phyloP scores from a whole-genome alignment of 805 yeast species.

The Tetrapisispora iriomotensis region DNA sequence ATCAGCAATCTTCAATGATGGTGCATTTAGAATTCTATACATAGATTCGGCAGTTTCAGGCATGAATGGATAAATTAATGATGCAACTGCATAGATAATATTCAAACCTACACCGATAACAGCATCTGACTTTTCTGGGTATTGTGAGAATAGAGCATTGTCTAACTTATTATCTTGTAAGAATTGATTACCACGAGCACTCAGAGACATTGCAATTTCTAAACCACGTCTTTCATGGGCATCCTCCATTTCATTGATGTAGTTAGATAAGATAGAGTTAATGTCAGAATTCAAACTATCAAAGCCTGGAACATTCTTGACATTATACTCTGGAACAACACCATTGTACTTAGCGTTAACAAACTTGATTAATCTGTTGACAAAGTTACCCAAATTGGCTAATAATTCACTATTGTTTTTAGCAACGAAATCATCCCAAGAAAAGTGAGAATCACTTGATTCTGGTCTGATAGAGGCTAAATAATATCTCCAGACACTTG shows the following conservation, averaged over 20 bases:
- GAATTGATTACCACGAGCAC: conserved; percentile 90
- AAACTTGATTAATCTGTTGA: conserved; percentile 86
- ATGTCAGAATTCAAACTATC: conserved; percentile 44
- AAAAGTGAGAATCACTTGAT: conserved; percentile 89
- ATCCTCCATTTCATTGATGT: conserved; percentile 64
- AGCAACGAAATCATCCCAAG: conserved; percentile 93
- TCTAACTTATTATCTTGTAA: conserved; percentile 94
- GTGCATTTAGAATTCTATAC: conserved; percentile 72
- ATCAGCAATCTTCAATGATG: conserved; percentile 68
- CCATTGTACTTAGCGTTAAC: conserved; percentile 86
- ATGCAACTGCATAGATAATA: conserved; percentile 74
- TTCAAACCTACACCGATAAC: conserved; percentile 88
- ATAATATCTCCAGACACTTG: conserved; percentile 97
- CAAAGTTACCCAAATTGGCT: conserved; percentile 95
- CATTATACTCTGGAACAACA: conserved; percentile 63
- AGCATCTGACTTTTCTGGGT: conserved; percentile 77
- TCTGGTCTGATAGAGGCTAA: conserved; percentile 90
- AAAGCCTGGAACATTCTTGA: conserved; percentile 40
- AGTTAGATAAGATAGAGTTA: conserved; percentile 48
- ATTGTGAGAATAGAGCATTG: conserved; percentile 66
- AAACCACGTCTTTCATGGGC: conserved; percentile 81
- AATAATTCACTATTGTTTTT: conserved; percentile 88
- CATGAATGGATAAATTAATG: conserved; percentile 79
- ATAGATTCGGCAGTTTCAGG: conserved; percentile 73
- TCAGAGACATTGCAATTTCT: conserved; percentile 82